Conservation (phyloP, 768 basidiomycete genomes). For the Astraeus odoratus region DNA sequence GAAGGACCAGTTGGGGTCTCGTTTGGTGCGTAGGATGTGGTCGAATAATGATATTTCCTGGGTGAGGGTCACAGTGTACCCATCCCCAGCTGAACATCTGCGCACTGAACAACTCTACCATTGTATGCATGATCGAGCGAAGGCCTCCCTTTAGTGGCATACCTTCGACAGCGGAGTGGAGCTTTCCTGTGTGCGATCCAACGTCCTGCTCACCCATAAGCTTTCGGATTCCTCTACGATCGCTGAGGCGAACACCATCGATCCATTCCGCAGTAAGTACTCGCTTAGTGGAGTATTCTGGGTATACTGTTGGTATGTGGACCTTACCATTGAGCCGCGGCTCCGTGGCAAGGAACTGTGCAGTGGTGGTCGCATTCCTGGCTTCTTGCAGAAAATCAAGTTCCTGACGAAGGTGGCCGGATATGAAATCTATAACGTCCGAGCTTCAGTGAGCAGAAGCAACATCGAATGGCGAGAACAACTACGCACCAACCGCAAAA, state of each 20-base stretch:
- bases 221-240: constrained; percentile 46
- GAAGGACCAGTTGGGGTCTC: constrained; percentile 63
- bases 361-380: constrained; percentile 64
- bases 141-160: constrained; percentile 52
- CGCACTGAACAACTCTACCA: constrained; percentile 82
- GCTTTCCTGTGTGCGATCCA: neutral
- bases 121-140: constrained; percentile 69
- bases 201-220: constrained; percentile 49
- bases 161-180: constrained; percentile 10
- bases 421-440: constrained; percentile 55
- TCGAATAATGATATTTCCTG: constrained; percentile 73
- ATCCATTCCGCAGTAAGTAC: constrained; percentile 87
- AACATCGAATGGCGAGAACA: neutral
- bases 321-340: constrained; percentile 64
- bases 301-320: constrained; percentile 71
- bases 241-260: constrained; percentile 66
- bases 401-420: constrained; percentile 75
- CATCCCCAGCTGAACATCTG: constrained; percentile 92
- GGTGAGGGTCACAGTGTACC: constrained; percentile 75
- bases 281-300: constrained; percentile 63
- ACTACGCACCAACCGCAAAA: constrained; percentile 63
- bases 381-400: constrained; percentile 81
- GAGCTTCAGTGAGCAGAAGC: neutral
- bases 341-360: constrained; percentile 60
- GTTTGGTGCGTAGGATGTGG: constrained; percentile 25